Base-by-base conservation (phyloP, 2,329 filamentous ascomycete species). In the Cyclaneusma minus region DNA sequence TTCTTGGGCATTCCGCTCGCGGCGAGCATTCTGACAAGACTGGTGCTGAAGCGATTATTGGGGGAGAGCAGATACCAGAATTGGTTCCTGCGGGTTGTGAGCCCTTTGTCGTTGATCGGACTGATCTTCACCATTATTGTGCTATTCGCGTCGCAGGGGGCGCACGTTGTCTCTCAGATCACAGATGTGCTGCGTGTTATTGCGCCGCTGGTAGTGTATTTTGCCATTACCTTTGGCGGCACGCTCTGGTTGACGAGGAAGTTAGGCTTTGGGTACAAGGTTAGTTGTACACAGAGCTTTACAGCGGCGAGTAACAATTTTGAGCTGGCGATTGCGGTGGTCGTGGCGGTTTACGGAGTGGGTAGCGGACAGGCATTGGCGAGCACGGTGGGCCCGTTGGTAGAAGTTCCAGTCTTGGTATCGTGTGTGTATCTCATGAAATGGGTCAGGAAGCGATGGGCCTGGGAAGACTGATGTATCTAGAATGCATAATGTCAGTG, bases 221-320 rank as follows among this genome's bases (percentile, higher is more conserved):
- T 93, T 42, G 40, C 69, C 2, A 49, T 75, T 33, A 67, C 89
- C 29, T 93, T 92, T 55, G 68, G 70, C 24, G 40, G 58, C 3
- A 89, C 81, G 0, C 55, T 89, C 1, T 56, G 55, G 22, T 52
- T 73, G 2, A 64, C 69, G 3, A 58, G 62, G 25, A 62, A 58
- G n/a, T 51, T 76, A n/a, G 77, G 81, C 0, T 84, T 84, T 31
- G 70, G 68, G 0, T 91, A 91, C 45, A 62, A 62, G 18, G 47
- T 84, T 1, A 64, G 66, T 2, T 62, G 65, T 7, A 87, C 82
- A 2, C 82, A 91, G 51, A 84, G 79, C 44, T 89, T 92, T 41
- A 91, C 81, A 0, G 85, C 82, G 0, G 79, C 81, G 1, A 92
- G 83, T 47, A 93, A 93, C 45, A 92, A 93, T 46, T 93, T 93